Conservation (phyloP, 768 basidiomycete species). For the Imleria badia region DNA sequence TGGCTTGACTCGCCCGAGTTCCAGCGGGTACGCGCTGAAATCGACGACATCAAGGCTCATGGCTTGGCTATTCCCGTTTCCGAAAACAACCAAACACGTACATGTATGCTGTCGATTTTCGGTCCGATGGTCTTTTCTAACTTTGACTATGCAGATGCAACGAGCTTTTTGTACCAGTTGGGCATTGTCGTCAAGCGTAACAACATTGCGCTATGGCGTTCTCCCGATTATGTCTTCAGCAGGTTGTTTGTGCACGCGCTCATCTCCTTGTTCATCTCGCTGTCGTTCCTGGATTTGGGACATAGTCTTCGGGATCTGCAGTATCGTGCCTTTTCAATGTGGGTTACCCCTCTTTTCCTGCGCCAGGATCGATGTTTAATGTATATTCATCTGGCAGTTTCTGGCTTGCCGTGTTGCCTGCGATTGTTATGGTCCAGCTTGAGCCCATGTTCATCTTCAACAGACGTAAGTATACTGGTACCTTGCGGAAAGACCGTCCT, state of each 20-base stretch:
- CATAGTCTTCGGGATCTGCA: conserved; percentile 65
- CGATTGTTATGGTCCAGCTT: conserved; percentile 66
- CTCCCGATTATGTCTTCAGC: conserved; percentile 83
- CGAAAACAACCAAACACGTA: conserved; percentile 41
- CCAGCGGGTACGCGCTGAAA: conserved; percentile 40
- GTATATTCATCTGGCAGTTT: conserved; percentile 39
- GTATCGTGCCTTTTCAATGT: conserved; percentile 81
- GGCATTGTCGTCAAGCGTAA: conserved; percentile 64
- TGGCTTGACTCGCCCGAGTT: conserved; percentile 77
- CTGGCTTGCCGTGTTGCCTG: conserved; percentile 66
- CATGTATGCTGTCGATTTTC: conserved; percentile 40
- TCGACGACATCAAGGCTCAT: conserved; percentile 45
- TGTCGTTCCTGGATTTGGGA: conserved; percentile 79
- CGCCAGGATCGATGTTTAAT: neutral
- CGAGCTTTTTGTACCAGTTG: conserved; percentile 74
- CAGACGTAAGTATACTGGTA: conserved; percentile 42
- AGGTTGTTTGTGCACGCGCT: conserved; percentile 75
- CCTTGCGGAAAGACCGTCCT: neutral
- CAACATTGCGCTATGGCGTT: conserved; percentile 74
- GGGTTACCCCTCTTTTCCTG: conserved; percentile 23
- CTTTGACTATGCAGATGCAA: conserved; percentile 53
- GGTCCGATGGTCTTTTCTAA: neutral
- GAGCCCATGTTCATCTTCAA: conserved; percentile 83
- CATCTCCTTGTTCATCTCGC: conserved; percentile 67
- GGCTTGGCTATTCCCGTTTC: conserved; percentile 44